phyloP scores from a whole-genome alignment of 208 protist genomes.

The Acanthamoeba sp. region DNA sequence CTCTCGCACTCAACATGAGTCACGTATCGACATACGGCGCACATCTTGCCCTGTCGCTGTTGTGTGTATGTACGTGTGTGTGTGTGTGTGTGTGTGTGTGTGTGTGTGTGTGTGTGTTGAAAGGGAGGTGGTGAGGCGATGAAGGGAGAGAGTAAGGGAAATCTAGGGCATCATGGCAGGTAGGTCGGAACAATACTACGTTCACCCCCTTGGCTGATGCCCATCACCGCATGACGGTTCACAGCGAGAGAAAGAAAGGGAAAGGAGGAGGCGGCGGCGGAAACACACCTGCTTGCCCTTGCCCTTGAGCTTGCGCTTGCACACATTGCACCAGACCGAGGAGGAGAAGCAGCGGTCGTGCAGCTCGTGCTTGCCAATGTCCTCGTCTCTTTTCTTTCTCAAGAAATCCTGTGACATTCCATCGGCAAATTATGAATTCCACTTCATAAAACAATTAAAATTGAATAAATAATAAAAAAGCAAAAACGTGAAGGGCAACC shows the following conservation, averaged over 20 bases:
- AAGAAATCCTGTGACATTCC: background rate
- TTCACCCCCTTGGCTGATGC: conserved; percentile 53
- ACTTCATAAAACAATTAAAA: background rate
- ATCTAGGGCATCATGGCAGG: conserved; percentile 58
- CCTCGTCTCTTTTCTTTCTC: background rate
- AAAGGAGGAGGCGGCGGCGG: background rate
- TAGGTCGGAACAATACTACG: conserved; percentile 17
- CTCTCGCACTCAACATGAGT: background rate
- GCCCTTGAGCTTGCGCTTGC: conserved; percentile 46
- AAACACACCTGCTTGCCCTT: conserved; percentile 34
- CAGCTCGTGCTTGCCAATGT: conserved; percentile 11
- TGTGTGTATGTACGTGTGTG: no score
- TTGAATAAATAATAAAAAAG: background rate
- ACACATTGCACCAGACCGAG: conserved; percentile 42
- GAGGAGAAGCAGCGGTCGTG: conserved; percentile 34
- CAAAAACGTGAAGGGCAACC: background rate
- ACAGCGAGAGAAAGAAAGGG: background rate
- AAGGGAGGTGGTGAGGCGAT: background rate
- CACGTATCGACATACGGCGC: conserved; percentile 33
- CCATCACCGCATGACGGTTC: background rate
- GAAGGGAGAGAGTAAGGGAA: background rate
- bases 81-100: no score
- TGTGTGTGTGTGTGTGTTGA: no score
- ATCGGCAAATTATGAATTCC: background rate
- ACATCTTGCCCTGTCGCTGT: conserved; percentile 21